Conservation (phyloP, 805 yeast species). For the Pichia phayaonensis region DNA sequence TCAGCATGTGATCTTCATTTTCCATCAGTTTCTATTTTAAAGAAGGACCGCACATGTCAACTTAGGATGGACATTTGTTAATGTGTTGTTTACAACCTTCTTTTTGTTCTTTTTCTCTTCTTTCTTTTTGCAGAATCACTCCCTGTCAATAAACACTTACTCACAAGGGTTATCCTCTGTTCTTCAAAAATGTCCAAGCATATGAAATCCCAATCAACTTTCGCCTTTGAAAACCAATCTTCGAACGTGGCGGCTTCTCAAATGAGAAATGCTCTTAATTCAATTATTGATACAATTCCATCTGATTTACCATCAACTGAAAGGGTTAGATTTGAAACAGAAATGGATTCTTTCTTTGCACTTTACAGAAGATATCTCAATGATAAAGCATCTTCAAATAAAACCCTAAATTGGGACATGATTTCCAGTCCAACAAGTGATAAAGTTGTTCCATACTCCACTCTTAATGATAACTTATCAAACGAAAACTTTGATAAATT, state of each 20-base stretch:
- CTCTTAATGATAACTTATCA: conserved; percentile 34
- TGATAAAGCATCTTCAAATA: conserved; percentile 81
- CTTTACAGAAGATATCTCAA: conserved; percentile 86
- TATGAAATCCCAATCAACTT: conserved; percentile 63
- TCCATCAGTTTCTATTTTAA: too few relatives aligned
- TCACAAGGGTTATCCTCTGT: background rate
- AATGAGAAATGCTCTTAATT: conserved; percentile 93
- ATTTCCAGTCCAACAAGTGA: conserved; percentile 84
- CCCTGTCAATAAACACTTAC: background rate
- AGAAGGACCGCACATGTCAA: background rate
- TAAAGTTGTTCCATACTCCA: conserved; percentile 77
- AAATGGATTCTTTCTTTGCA: conserved; percentile 91
- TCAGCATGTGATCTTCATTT: too few relatives aligned
- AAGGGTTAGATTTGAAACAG: conserved; percentile 65
- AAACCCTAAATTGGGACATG: conserved; percentile 87
- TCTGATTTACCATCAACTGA: conserved; percentile 23
- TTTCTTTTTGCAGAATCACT: too few relatives aligned
- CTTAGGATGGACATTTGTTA: too few relatives aligned
- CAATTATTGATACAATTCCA: conserved; percentile 72
- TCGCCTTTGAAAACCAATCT: conserved; percentile 91
- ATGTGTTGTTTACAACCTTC: background rate
- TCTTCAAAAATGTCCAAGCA: conserved; percentile 37
- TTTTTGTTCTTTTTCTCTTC: background rate
- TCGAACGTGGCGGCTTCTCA: conserved; percentile 94
- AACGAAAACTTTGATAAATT: conserved; percentile 58